phyloP scores from a whole-genome alignment of 23 red algal species.

The Gracilariopsis chorda region DNA sequence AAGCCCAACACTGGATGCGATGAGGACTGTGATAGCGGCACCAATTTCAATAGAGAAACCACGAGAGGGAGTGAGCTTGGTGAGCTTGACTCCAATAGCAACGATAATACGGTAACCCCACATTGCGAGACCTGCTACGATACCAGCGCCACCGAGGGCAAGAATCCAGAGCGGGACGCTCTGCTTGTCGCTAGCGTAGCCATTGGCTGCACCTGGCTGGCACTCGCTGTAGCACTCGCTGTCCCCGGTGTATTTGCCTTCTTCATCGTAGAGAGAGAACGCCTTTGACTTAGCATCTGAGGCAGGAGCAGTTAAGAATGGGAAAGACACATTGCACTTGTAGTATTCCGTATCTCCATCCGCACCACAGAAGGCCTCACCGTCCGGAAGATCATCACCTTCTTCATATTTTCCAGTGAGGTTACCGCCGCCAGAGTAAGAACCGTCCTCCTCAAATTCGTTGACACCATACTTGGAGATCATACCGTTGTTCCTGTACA shows the following conservation, averaged over 20 bases:
- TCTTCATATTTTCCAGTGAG: neutral
- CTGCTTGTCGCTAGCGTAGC: slow-evolving; percentile 1
- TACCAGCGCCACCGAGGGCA: slow-evolving; percentile 84
- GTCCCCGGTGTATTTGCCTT: neutral
- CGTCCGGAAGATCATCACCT: slow-evolving; percentile 50
- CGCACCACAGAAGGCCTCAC: slow-evolving; percentile 52
- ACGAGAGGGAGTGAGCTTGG: slow-evolving; percentile 89
- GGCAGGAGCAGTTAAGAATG: neutral
- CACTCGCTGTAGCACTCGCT: slow-evolving; percentile 45
- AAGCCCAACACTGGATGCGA: slow-evolving; percentile 85
- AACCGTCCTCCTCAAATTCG: slow-evolving; percentile 61
- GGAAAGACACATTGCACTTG: slow-evolving; percentile 32
- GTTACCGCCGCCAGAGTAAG: neutral
- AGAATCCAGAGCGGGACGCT: slow-evolving; percentile 84
- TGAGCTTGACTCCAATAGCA: slow-evolving; percentile 95
- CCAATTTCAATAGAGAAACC: slow-evolving; percentile 97
- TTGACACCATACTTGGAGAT: neutral
- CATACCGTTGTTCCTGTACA: slow-evolving; percentile 64
- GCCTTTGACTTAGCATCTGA: neutral
- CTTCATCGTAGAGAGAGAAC: slow-evolving; percentile 32
- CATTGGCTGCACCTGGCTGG: slow-evolving; percentile 2
- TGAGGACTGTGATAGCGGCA: slow-evolving; percentile 87
- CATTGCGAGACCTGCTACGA: slow-evolving; percentile 81
- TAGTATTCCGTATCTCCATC: slow-evolving; percentile 30
- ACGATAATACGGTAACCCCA: slow-evolving; percentile 94